A percentile compares a stretch with the other conserved stretches of the same genome.
Conservation (phyloP, 305 asterid species). For the Ajuga reptans region DNA sequence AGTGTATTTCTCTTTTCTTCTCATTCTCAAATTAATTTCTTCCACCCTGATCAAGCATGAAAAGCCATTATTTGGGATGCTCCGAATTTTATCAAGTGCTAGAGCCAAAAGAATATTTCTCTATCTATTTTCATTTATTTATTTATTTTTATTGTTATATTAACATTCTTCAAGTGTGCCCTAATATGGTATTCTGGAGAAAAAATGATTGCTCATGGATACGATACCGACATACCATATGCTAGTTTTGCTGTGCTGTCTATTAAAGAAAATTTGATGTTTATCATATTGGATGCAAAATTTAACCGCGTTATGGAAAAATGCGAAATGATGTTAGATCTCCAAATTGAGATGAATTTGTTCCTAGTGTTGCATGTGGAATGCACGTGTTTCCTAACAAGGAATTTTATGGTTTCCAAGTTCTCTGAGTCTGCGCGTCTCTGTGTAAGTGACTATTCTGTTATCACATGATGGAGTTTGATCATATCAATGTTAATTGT, state of each 20-base stretch:
- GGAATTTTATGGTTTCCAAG: neutral
- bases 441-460: neutral
- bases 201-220: neutral
- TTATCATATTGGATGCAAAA: neutral
- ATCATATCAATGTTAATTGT: neutral
- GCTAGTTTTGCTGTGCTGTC: neutral
- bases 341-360: constrained; percentile 5
- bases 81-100: neutral
- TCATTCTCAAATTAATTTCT: too few species aligned
- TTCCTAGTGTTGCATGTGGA: constrained; percentile 7
- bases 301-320: neutral
- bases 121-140: too few species aligned
- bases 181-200: neutral
- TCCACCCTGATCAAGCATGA: neutral
- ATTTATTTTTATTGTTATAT: neutral
- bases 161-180: neutral
- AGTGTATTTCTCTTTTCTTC: too few species aligned
- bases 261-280: neutral
- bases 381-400: neutral
- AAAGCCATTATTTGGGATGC: neutral
- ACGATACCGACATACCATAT: too few species aligned
- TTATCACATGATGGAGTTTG: neutral
- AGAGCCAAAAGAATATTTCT: neutral
- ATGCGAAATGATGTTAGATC: neutral
- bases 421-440: neutral